A percentile compares a stretch with the other conserved stretches of the same genome.
Conservation (phyloP, 2,329 filamentous ascomycete species). For the Alternaria atra region DNA sequence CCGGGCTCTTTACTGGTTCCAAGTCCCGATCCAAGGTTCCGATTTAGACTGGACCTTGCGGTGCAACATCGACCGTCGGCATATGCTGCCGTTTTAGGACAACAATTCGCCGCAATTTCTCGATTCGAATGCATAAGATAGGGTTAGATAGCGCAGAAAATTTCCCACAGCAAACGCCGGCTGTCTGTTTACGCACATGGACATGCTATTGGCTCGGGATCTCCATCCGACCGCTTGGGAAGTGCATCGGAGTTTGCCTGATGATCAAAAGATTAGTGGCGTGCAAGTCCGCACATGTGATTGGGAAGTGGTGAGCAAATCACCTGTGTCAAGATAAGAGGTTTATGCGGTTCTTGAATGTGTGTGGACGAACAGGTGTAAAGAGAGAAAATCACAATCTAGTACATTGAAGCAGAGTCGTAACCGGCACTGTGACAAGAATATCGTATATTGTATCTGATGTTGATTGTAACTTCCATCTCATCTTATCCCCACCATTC, state of each 20-base stretch:
- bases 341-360: not conserved
- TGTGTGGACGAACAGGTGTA: not conserved
- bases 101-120: not conserved
- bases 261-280: not conserved
- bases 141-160: not conserved
- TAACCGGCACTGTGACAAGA: not conserved
- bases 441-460: not conserved
- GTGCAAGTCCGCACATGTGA: not conserved
- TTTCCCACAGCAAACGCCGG: not conserved
- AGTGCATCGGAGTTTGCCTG: not conserved
- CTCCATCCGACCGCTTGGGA: not conserved
- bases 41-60: fast-evolving
- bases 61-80: not conserved
- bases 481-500: not conserved
- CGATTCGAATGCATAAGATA: not conserved
- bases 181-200: not conserved
- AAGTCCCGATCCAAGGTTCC: too few relatives aligned
- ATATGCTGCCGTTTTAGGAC: not conserved
- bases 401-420: not conserved
- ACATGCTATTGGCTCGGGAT: not conserved
- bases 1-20: not conserved
- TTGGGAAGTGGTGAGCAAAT: not conserved
- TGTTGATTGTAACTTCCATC: not conserved
- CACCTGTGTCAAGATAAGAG: not conserved
- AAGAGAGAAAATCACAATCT: not conserved